Evolutionary conservation across 1,284 basidiomycete genomes (phyloP).

Genomic region (Porogramme epimiltina): DNA sequence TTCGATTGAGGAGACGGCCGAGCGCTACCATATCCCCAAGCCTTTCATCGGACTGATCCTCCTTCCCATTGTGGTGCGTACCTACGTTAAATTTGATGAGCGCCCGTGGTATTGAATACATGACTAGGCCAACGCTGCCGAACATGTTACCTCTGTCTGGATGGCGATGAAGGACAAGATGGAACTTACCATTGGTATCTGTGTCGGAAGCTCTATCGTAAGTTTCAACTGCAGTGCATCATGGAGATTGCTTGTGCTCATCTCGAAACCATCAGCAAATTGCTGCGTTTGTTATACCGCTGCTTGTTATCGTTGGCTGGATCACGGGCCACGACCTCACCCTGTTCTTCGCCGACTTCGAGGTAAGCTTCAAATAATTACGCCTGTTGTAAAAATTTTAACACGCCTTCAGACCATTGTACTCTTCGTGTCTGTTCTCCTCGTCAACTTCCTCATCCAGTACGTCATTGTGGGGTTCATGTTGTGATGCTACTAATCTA

Average conservation of each 20-base stretch:
- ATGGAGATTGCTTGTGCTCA: neutral
- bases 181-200: constrained; percentile 87
- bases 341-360: constrained; percentile 81
- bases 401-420: constrained; percentile 65
- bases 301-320: constrained; percentile 86
- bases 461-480: constrained; percentile 36
- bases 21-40: constrained; percentile 80
- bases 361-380: constrained; percentile 53
- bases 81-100: neutral
- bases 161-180: constrained; percentile 91
- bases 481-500: neutral
- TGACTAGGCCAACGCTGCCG: constrained; percentile 72
- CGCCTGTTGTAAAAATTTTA: neutral
- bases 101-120: neutral
- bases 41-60: constrained; percentile 79
- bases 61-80: constrained; percentile 69
- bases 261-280: constrained; percentile 72
- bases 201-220: constrained; percentile 88
- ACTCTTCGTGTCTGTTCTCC: constrained; percentile 83
- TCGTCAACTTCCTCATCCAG: constrained; percentile 81
- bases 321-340: constrained; percentile 80
- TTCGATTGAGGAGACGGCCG: constrained; percentile 88
- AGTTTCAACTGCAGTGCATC: constrained; percentile 28
- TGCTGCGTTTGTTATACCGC: constrained; percentile 83
- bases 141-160: constrained; percentile 83